phyloP scores from a whole-genome alignment of 169 alveolate species.

The Eimeria nieschulzi region DNA sequence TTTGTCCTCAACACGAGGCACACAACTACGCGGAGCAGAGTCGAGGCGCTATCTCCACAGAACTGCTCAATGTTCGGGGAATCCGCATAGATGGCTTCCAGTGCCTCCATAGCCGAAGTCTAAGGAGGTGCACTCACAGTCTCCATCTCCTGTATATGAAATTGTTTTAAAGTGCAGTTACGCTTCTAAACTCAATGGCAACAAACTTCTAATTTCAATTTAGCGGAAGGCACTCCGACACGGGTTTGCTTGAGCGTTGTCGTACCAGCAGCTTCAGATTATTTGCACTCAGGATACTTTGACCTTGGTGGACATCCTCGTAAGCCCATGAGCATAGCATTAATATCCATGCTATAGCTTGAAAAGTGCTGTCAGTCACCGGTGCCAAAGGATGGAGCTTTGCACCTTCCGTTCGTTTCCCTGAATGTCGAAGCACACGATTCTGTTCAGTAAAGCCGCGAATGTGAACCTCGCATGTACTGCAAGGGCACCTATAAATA shows the following conservation, averaged over 20 bases:
- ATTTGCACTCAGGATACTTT: not conserved
- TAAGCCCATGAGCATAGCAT: slow-evolving; percentile 63
- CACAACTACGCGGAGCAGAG: slow-evolving; percentile 16
- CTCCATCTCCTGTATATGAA: too few species aligned
- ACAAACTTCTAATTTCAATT: too few species aligned
- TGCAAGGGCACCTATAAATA: slow-evolving; percentile 72
- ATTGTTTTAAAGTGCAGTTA: too few species aligned
- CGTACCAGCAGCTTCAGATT: slow-evolving; percentile 2
- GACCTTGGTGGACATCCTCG: slow-evolving; percentile 53
- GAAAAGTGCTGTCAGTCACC: not conserved
- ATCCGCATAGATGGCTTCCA: not conserved
- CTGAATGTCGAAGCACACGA: slow-evolving; percentile 23
- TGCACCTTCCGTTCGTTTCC: slow-evolving; percentile 9
- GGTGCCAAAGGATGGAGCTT: too few species aligned
- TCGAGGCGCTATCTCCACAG: not conserved
- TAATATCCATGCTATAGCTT: slow-evolving; percentile 7
- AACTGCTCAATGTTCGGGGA: not conserved
- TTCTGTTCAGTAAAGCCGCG: slow-evolving; percentile 63
- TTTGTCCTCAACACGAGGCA: not conserved
- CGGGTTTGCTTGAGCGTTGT: not conserved
- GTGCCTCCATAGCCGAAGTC: not conserved
- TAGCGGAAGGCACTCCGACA: too few species aligned
- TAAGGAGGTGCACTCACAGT: not conserved
- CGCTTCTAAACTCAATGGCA: too few species aligned
- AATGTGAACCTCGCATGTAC: slow-evolving; percentile 61